These are phyloP conservation scores for Scopulariopsis brevicaulis DNA, from an alignment of 2,329 filamentous ascomycete genomes.

Conservation along the genomic window DNA sequence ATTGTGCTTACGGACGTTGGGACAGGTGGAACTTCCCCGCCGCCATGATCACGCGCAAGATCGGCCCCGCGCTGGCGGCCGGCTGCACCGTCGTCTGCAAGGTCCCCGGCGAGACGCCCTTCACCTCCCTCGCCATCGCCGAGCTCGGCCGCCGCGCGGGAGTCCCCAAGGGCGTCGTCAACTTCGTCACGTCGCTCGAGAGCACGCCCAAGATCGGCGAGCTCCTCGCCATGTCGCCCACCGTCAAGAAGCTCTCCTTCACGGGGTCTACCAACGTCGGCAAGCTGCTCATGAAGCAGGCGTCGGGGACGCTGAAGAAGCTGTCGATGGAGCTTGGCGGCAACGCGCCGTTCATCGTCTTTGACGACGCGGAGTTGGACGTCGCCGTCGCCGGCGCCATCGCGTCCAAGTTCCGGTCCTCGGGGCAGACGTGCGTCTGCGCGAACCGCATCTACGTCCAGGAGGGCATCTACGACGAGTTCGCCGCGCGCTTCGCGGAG, in stretches of 20 bases:
- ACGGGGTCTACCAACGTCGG: constrained; percentile 46
- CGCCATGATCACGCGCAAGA: constrained; percentile 37
- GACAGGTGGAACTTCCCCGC: constrained; percentile 44
- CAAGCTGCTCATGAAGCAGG: constrained; percentile 54
- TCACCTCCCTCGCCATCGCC: constrained; percentile 73
- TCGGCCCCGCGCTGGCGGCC: constrained; percentile 48
- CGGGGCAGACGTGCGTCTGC: constrained; percentile 61
- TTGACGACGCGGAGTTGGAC: constrained; percentile 62
- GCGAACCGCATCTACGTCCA: constrained; percentile 52
- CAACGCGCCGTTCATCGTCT: constrained; percentile 67
- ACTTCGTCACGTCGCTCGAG: constrained; percentile 65
- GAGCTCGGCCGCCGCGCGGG: constrained; percentile 77
- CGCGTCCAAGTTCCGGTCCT: constrained; percentile 59
- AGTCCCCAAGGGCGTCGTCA: constrained; percentile 77
- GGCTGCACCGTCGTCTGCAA: constrained; percentile 76
- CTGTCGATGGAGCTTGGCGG: constrained; percentile 64
- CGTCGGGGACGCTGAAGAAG: constrained; percentile 59
- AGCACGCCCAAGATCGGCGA: constrained; percentile 72
- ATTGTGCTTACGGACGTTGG: neutral
- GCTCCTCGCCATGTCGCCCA: constrained; percentile 23
- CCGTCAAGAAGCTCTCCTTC: constrained; percentile 60
- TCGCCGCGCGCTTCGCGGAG: constrained; percentile 34
- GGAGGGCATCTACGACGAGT: constrained; percentile 45
- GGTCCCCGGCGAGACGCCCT: constrained; percentile 79
- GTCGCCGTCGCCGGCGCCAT: constrained; percentile 55